phyloP scores from a whole-genome alignment of 768 basidiomycete genomes.

The Suillus hirtellus region DNA sequence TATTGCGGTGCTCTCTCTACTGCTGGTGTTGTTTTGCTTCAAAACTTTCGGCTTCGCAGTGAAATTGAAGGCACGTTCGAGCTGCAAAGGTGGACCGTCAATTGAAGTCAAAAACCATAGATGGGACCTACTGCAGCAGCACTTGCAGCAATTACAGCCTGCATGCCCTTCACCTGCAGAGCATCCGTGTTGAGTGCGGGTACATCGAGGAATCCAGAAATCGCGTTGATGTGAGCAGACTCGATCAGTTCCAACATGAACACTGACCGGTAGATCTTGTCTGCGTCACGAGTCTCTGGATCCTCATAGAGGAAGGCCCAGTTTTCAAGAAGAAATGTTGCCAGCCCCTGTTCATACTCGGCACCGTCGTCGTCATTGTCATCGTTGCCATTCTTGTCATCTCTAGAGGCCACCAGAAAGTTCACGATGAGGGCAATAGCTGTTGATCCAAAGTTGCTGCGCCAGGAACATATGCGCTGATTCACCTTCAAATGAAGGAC shows the following conservation, averaged over 20 bases:
- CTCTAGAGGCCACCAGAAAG: background rate
- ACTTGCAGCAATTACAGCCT: conserved; percentile 9
- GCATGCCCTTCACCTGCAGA: conserved; percentile 2
- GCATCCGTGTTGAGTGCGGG: background rate
- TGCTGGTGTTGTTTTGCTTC: too few species aligned
- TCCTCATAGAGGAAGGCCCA: conserved; percentile 13
- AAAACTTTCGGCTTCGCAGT: background rate
- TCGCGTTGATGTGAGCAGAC: conserved; percentile 5
- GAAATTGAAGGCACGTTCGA: conserved; percentile 8
- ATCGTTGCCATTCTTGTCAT: background rate
- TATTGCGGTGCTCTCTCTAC: too few species aligned
- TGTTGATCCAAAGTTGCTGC: conserved; percentile 11
- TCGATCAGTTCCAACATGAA: conserved; percentile 13
- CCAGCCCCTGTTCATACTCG: too few species aligned
- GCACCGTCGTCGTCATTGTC: background rate
- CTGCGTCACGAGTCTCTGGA: background rate
- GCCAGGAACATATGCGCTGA: conserved; percentile 14
- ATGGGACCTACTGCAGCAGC: conserved; percentile 9
- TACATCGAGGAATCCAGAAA: conserved; percentile 3
- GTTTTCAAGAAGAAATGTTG: background rate
- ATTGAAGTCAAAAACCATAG: background rate
- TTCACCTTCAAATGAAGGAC: background rate
- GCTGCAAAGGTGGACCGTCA: conserved; percentile 8
- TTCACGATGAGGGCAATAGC: conserved; percentile 7
- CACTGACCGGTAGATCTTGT: background rate